Conservation (phyloP, 306 rosid genomes). For the Castanopsis chinensis region DNA sequence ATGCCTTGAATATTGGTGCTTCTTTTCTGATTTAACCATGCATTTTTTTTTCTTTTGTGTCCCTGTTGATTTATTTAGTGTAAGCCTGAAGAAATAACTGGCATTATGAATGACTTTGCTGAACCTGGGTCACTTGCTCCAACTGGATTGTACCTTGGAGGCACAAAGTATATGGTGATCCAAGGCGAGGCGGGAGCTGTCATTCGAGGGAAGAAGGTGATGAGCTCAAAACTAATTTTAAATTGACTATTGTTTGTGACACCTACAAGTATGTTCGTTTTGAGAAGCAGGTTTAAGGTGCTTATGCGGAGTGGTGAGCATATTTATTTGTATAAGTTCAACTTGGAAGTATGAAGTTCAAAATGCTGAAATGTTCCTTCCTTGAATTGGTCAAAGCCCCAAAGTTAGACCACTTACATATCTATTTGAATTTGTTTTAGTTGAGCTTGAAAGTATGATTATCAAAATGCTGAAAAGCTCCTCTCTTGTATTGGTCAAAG, state of each 20-base stretch:
- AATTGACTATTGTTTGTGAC: slow-evolving; percentile 1
- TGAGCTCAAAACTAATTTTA: neutral
- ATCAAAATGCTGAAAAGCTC: neutral
- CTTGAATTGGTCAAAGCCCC: neutral
- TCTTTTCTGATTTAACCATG: slow-evolving; percentile 5
- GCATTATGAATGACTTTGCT: slow-evolving; percentile 48
- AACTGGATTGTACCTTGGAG: slow-evolving; percentile 72
- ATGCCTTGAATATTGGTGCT: slow-evolving; percentile 1
- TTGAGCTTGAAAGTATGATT: neutral
- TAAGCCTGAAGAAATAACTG: slow-evolving; percentile 71
- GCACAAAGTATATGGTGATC: slow-evolving; percentile 85
- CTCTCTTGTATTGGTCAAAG: neutral
- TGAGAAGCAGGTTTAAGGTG: neutral
- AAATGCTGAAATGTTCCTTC: neutral
- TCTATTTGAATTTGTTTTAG: neutral
- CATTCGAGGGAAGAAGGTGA: slow-evolving; percentile 91
- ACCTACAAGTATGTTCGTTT: neutral
- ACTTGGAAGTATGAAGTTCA: neutral
- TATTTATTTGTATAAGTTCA: neutral
- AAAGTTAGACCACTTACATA: neutral
- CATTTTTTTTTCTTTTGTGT: neutral
- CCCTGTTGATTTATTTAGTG: slow-evolving; percentile 38
- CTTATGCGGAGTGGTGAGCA: neutral
- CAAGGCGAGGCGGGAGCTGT: slow-evolving; percentile 84
- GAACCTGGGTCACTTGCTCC: slow-evolving; percentile 93